Evolutionary conservation across 805 yeast species (phyloP), one percentile per base, ranked within the genome.

Genomic region (Candida chauliodis): DNA sequence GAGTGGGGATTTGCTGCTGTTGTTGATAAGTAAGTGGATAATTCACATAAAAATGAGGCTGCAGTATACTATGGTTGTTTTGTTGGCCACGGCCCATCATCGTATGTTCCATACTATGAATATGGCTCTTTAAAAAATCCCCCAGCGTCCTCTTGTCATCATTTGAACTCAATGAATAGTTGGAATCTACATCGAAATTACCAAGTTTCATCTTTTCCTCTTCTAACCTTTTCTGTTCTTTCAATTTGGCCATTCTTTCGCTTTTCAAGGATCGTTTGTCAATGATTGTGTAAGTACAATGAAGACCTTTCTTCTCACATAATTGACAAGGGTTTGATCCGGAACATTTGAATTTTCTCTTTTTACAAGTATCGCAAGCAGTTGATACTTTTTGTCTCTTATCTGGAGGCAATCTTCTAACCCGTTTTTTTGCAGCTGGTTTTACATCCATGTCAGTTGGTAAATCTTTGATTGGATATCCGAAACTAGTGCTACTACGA

Each of bases 341-440:
- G 15, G 55, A 37, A 37, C 58, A 53, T 44, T 40, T 43, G 21
- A 42, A 42, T 31, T 35, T 41, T 31, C 39, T 39, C 18, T 46
- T 43, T 30, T 53, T 53, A 35, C 58, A 53, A 13, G 47, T 41
- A 38, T 53, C 58, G 38, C 58, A 53, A 19, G 58, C 58, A n/a
- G 55, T 51, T 20, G 57, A 50, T 2, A 53, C 58, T 36, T 53
- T 53, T 36, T 47, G 52, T 23, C 58, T 42, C 38, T 51, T 51
- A n/a, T 52, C 58, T 3, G 46, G 47, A 5, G 50, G 50, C 26
- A 48, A 20, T 31, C 37, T 40, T 34, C 51, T 38, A 22, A 40
- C 30, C 27, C 50, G 25, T 34, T 48, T 48, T 13, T 36, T 37
- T 9, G 29, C 2, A 16, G 30, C 7, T 15, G 11, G 4, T 14